phyloP scores from a whole-genome alignment of 2,329 filamentous ascomycete species.

The Cordyceps pruinosa region DNA sequence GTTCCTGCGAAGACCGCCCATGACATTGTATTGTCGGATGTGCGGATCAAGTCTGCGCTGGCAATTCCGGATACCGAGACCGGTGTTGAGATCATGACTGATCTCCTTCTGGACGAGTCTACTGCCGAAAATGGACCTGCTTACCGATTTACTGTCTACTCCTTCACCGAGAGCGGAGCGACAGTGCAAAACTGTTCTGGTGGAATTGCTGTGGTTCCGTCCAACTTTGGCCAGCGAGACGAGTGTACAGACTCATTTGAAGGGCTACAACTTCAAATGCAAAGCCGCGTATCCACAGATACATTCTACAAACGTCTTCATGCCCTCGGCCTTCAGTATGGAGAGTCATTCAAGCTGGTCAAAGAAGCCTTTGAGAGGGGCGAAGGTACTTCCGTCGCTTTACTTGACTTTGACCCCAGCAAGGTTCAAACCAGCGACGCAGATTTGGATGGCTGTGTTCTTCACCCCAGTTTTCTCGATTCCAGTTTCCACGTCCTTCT shows the following conservation, averaged over 20 bases:
- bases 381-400: constrained; percentile 17
- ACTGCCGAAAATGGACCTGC: constrained; percentile 18
- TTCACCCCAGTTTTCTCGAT: constrained; percentile 17
- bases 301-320: constrained; percentile 19
- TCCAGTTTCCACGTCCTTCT: constrained; percentile 23
- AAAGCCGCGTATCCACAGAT: constrained; percentile 4
- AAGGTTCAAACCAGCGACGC: constrained; percentile 14
- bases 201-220: constrained; percentile 11
- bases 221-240: constrained; percentile 10
- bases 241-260: background rate
- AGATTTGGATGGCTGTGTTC: constrained; percentile 11
- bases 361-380: constrained; percentile 20
- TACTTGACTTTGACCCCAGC: constrained; percentile 17
- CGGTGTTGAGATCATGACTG: constrained; percentile 20
- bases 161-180: constrained; percentile 19
- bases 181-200: constrained; percentile 20
- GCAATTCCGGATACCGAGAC: constrained; percentile 19
- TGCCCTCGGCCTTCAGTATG: constrained; percentile 19
- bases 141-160: constrained; percentile 22
- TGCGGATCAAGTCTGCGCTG: constrained; percentile 20
- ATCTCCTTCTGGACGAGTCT: constrained; percentile 18
- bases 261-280: background rate
- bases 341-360: constrained; percentile 19
- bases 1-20: constrained; percentile 11
- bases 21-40: constrained; percentile 17